These are phyloP conservation scores for Apophysomyces ossiformis DNA, from an alignment of 371 early-diverging fungal genomes.

Conservation along the genomic window DNA sequence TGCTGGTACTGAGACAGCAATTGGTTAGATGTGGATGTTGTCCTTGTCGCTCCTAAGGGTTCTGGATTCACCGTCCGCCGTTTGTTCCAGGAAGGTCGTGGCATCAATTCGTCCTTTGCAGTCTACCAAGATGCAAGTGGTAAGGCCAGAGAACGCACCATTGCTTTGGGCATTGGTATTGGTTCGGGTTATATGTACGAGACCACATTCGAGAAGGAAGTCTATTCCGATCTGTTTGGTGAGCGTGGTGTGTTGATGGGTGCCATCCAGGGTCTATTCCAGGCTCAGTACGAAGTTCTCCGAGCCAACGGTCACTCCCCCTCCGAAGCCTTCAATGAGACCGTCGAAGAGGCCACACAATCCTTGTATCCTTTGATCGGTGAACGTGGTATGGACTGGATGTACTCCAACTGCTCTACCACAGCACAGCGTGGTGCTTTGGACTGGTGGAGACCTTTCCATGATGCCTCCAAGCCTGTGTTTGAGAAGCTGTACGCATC, in stretches of 20 bases:
- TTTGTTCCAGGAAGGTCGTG: conserved; percentile 95
- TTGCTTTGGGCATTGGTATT: conserved; percentile 93
- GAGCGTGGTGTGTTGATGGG: conserved; percentile 99
- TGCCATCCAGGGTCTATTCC: conserved; percentile 96
- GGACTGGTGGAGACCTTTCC: conserved; percentile 97
- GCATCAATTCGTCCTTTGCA: conserved; percentile 97
- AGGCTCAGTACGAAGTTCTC: conserved; percentile 96
- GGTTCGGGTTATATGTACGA: conserved; percentile 98
- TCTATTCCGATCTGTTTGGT: conserved; percentile 95
- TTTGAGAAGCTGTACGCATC: conserved; percentile 90
- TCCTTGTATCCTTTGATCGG: conserved; percentile 96
- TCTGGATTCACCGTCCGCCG: conserved; percentile 96
- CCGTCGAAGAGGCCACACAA: conserved; percentile 98
- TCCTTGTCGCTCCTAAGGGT: conserved; percentile 96
- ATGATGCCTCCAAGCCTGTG: conserved; percentile 92
- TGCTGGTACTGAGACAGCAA: no score
- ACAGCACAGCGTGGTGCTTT: conserved; percentile 96
- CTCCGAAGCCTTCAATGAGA: conserved; percentile 98
- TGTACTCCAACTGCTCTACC: conserved; percentile 95
- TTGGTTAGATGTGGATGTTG: conserved; percentile 84
- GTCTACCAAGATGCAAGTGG: conserved; percentile 94
- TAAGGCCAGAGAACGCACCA: conserved; percentile 90
- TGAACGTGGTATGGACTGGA: conserved; percentile 98
- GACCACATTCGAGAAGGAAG: conserved; percentile 97
- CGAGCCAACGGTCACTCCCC: conserved; percentile 95